These are phyloP conservation scores for Microbotryum violaceum DNA, from an alignment of 1,284 basidiomycete genomes.

Conservation along the genomic window DNA sequence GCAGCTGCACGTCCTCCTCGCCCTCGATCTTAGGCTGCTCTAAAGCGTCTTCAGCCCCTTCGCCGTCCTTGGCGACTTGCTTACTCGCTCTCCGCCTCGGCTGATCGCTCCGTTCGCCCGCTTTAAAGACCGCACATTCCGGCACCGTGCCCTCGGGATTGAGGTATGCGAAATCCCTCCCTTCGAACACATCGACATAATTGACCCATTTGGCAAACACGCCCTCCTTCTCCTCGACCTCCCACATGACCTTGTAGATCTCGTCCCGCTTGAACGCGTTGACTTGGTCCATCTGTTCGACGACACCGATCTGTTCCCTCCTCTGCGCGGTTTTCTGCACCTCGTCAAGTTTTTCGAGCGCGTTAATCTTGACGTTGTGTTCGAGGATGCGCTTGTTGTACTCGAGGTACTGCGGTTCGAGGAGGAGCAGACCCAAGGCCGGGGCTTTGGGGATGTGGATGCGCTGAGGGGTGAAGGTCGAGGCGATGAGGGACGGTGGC, in stretches of 20 bases:
- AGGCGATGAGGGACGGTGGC: slow-evolving; percentile 58
- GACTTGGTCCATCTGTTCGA: slow-evolving; percentile 50
- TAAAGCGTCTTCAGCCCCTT: not conserved
- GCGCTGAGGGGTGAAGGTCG: slow-evolving; percentile 55
- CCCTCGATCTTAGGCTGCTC: not conserved
- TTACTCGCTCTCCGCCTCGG: slow-evolving; percentile 5
- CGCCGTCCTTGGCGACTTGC: not conserved
- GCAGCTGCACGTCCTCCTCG: slow-evolving; percentile 6
- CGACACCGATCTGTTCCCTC: slow-evolving; percentile 59
- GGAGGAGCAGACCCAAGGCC: slow-evolving; percentile 85
- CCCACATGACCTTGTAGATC: slow-evolving; percentile 76
- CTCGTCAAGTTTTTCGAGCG: slow-evolving; percentile 4
- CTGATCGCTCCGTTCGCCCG: slow-evolving; percentile 22
- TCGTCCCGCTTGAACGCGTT: slow-evolving; percentile 70
- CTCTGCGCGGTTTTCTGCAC: slow-evolving; percentile 14
- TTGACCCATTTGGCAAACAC: slow-evolving; percentile 41
- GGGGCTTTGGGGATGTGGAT: slow-evolving; percentile 95
- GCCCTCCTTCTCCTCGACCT: slow-evolving; percentile 65
- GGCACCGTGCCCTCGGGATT: slow-evolving; percentile 44
- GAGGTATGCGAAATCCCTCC: slow-evolving; percentile 38
- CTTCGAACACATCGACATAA: slow-evolving; percentile 36
- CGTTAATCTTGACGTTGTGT: slow-evolving; percentile 49
- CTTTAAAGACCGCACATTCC: slow-evolving; percentile 28
- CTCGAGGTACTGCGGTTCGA: slow-evolving; percentile 77
- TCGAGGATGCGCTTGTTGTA: slow-evolving; percentile 62